Evolutionary conservation across 257 asterid species (phyloP).

Genomic region (Jaltomata sinuosa): DNA sequence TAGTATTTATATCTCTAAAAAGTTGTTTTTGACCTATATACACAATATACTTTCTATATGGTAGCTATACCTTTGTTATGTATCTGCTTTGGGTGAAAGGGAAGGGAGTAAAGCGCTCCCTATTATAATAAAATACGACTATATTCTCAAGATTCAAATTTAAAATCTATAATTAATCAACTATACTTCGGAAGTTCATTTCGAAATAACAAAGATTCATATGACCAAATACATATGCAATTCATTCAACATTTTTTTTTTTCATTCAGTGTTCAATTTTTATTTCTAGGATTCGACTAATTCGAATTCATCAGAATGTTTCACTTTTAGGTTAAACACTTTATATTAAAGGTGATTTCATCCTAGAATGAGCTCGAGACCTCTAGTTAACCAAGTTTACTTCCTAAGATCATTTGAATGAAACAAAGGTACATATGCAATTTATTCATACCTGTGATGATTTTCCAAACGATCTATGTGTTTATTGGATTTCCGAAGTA

Average conservation of each 20-base stretch:
- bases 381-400: not conserved
- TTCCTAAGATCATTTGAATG: not conserved
- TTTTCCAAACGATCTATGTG: not conserved
- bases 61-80: no score
- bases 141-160: no score
- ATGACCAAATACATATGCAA: not conserved
- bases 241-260: not conserved
- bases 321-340: not conserved
- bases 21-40: no score
- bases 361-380: no score
- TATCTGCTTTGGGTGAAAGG: fast-evolving
- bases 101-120: no score
- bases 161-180: not conserved
- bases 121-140: no score
- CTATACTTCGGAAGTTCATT: not conserved
- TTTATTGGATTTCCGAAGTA: not conserved
- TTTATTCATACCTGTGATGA: not conserved
- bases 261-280: not conserved
- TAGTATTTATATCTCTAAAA: no score
- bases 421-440: not conserved
- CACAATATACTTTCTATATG: no score
- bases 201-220: not conserved
- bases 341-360: no score
- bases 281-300: not conserved
- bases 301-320: not conserved